Base-by-base conservation (phyloP, 2,329 filamentous ascomycete genomes). In the Fusarium tanahbumbuense region DNA sequence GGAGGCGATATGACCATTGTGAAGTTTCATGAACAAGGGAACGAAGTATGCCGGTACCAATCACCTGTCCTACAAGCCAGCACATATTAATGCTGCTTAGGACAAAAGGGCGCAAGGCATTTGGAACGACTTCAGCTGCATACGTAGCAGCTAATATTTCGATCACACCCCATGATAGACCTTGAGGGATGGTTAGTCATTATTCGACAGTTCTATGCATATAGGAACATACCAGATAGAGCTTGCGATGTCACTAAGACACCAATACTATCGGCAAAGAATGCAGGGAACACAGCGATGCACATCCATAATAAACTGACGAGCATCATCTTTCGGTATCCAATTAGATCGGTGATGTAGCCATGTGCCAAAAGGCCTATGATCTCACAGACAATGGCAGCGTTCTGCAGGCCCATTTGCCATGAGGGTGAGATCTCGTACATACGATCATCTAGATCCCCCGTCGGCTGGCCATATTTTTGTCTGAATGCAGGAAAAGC, bases 281-380 rank as follows among this genome's bases (percentile, higher is more conserved):
- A 82, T 1, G 75, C 70, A 6, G 81, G 71, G 34, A 80, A 81
- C 11, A 84, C 80, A 30, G 81, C 81, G 3, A 75, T 64, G 5
- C 75, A 66, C 81, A 78, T 50, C 77, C 68, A 73, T 4, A 77
- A 57, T 44, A 84, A 66, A 9, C 78, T 75, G 2, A 65, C 73
- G 27, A 83, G 75, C 72, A 84, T 78, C 15, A 79, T 82, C 69
- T 80, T 78, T 37, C 78, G 74, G 56, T 81, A 81, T 3, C 79
- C 79, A 23, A 76, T 76, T 2, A 75, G 65, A 46, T 84, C 80
- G 0, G 81, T 77, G 22, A 83, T 59, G 55, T 78, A 78, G 7
- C 83, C 83, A 50, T 81, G 81, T 22, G 81, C 64, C 41, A 83
- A 72, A 5, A 84, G 74, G 1, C 83, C 83, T 3, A 84, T 42